Evolutionary conservation across 2,329 filamentous ascomycete species (phyloP).

Genomic region (Sporothrix luriei): DNA sequence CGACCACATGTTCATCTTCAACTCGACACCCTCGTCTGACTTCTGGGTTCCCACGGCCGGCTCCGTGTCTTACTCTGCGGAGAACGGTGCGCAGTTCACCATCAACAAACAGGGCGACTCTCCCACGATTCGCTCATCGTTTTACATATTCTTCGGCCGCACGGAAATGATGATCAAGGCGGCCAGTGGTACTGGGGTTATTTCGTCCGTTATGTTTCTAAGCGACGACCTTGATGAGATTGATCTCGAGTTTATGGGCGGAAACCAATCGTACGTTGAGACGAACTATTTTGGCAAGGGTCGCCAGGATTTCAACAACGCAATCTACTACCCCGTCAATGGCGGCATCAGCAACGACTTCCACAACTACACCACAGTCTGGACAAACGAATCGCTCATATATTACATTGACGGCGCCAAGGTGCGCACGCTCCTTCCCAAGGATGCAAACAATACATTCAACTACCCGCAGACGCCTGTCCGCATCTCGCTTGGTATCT

Average conservation of each 20-base stretch:
- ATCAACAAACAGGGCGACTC: constrained; percentile 72
- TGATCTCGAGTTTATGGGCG: constrained; percentile 81
- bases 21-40: constrained; percentile 54
- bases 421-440: constrained; percentile 64
- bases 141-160: constrained; percentile 84
- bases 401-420: constrained; percentile 70
- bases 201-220: constrained; percentile 80
- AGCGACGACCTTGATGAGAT: constrained; percentile 86
- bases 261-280: constrained; percentile 63
- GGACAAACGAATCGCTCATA: constrained; percentile 67
- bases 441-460: constrained; percentile 62
- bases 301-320: constrained; percentile 53
- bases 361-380: constrained; percentile 76
- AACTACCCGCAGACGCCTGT: constrained; percentile 78
- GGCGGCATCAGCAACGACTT: constrained; percentile 60
- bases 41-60: constrained; percentile 73
- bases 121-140: constrained; percentile 75
- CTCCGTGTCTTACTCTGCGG: constrained; percentile 59
- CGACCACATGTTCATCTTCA: constrained; percentile 65
- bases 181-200: constrained; percentile 71
- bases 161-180: constrained; percentile 79
- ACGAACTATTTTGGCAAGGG: constrained; percentile 84
- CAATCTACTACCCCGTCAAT: constrained; percentile 59
- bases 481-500: constrained; percentile 68
- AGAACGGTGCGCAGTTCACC: constrained; percentile 69